A percentile compares a stretch with the other conserved stretches of the same genome.
Evolutionary conservation across 768 basidiomycete species (phyloP).

Genomic region (Suillus sp.): DNA sequence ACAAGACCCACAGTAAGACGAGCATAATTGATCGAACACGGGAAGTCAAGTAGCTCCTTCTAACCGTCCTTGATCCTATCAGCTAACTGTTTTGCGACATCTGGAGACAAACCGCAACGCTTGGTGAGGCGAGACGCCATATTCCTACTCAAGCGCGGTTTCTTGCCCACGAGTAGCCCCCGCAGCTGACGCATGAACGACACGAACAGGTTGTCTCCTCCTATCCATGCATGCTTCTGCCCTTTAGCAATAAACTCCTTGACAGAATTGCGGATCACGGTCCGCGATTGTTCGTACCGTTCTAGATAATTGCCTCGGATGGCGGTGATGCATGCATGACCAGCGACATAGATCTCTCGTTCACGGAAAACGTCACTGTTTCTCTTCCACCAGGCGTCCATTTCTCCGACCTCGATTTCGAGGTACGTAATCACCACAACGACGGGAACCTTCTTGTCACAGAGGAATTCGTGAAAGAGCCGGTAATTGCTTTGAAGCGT

Average conservation of each 20-base stretch:
- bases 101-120: conserved; percentile 27
- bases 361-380: conserved; percentile 35
- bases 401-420: conserved; percentile 34
- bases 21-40: background rate
- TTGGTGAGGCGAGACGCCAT: conserved; percentile 27
- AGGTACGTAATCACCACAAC: conserved; percentile 42
- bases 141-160: conserved; percentile 27
- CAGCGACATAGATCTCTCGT: conserved; percentile 32
- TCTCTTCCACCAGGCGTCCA: conserved; percentile 41
- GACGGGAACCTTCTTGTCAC: conserved; percentile 39
- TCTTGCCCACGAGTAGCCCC: conserved; percentile 18
- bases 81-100: conserved; percentile 26
- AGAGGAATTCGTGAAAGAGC: conserved; percentile 42
- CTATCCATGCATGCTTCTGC: conserved; percentile 29
- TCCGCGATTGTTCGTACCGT: conserved; percentile 32
- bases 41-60: background rate
- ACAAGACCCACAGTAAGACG: conserved; percentile 1
- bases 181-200: conserved; percentile 22
- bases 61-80: background rate
- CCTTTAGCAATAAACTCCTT: conserved; percentile 27
- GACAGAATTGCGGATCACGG: conserved; percentile 23
- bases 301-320: conserved; percentile 19
- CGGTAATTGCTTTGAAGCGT: conserved; percentile 40
- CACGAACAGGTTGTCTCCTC: conserved; percentile 10
- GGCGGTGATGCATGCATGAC: conserved; percentile 45